Evolutionary conservation across 306 rosid genomes (phyloP), one percentile per base, ranked within the genome.

Genomic region (Notholithocarpus densiflorus): DNA sequence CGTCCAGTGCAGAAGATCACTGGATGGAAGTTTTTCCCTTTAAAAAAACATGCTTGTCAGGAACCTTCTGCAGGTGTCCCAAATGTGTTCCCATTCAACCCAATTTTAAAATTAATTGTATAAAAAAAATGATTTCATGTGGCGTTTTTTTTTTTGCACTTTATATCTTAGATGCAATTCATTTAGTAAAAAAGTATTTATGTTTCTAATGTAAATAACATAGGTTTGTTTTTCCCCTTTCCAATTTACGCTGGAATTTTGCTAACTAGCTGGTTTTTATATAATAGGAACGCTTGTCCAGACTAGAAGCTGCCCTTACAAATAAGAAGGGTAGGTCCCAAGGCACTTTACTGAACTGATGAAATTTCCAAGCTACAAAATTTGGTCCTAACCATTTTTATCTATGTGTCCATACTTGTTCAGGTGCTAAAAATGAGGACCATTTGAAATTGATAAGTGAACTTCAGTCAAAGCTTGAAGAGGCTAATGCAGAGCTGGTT

Each of bases 291-390:
- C 96, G 97, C 23, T 77, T 94, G 78, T 60, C 88, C 23, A 94
- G 86, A 87, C 90, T 94, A 18, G 98, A 94, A 88, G 94, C 96
- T 77, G 85, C 88, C 55, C 73, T 90, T 23, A 75, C 78, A 37
- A 82, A 79, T 83, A 87, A 78, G 82, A 79, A 83, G 65, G 92
- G 98, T 92, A 82, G 21, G 86, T 77, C 61, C 54, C 40, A 60
- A 62, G 68, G 75, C 78, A 56, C 72, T 68, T 59, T 20, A 5
- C 69, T 62, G 32, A 31, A 59, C 56, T 31, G 48, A 31, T 62
- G 65, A 75, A 71, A 48, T 80, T 21, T 68, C 5, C 37, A 34
- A 56, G 37, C 27, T 31, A 53, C 51, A 27, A 45, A 43, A 53
- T 72, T 62, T 75, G 43, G 59, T 24, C 68, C 80, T 72, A 68